Evolutionary conservation across 2,329 filamentous ascomycete genomes (phyloP), one percentile per base, ranked within the genome.

Genomic region (Pyrenophora teres): DNA sequence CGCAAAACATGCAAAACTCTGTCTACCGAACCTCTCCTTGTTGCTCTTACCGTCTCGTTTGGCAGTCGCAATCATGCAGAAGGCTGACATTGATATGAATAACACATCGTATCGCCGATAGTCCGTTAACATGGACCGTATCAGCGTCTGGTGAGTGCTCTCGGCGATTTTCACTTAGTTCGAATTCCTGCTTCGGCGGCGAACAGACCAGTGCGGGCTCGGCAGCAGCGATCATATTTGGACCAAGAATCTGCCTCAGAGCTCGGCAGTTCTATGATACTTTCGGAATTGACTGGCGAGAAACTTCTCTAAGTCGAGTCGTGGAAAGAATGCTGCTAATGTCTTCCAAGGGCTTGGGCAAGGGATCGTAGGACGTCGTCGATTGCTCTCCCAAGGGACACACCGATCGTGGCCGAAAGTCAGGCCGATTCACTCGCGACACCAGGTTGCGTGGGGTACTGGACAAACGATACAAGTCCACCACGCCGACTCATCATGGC

Each of bases 121-220:
- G 13, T 35, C 18, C 30, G 25, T 21, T 15, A 41, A 37, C 37
- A 33, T 31, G 16, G 30, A 38, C 38, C 37, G 39, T 18, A 40
- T 51, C 38, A 16, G 41, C 38, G 31, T 23, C 30, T 33, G 27
- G 16, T 27, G 21, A 43, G 23, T 35, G 42, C 32, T 23, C 13
- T 52, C 49, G 49, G 49, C 49, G 37, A 42, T n/a, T 48, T 48
- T 33, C 49, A 12, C 2, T 30, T 33, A 12, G 25, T 32, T 48
- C 44, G 25, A 32, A 23, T 18, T 47, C 48, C 30, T 48, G 45
- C 38, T 55, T 60, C 56, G 63, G 58, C 60, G 44, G 61, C 55
- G 42, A 55, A 57, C 45, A 32, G 57, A 56, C 50, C 51, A 51
- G 47, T 52, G 57, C 54, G 52, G 54, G 45, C 46, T 56, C 47